Percentiles rank a stretch among this genome's conserved stretches.
Evolutionary conservation across 768 basidiomycete genomes (phyloP).

Genomic region (Lepiota brunneoincarnata): DNA sequence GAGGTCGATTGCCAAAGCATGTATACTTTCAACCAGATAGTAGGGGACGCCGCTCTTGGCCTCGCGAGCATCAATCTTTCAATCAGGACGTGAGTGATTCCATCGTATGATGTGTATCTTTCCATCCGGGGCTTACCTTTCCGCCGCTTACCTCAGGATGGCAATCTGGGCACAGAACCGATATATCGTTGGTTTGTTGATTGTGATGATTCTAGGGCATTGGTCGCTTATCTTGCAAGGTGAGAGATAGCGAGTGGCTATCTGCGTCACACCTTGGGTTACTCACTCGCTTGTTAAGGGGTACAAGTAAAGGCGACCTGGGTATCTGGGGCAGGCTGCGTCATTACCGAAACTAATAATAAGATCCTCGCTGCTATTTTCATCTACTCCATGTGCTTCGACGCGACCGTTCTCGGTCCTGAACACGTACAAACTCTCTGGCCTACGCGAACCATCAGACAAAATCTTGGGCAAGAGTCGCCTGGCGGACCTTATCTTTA

Average conservation of each 20-base stretch:
- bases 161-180: conserved; percentile 64
- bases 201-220: conserved; percentile 62
- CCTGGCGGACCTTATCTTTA: conserved; percentile 63
- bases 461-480: conserved; percentile 33
- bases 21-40: conserved; percentile 62
- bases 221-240: conserved; percentile 73
- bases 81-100: conserved; percentile 47
- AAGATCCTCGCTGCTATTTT: conserved; percentile 65
- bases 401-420: conserved; percentile 55
- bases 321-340: conserved; percentile 45
- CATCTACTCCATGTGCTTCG: conserved; percentile 77
- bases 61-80: conserved; percentile 61
- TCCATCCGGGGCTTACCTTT: not conserved
- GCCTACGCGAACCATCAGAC: conserved; percentile 17
- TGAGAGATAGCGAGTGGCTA: conserved; percentile 12
- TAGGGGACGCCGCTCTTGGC: conserved; percentile 47
- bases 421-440: conserved; percentile 56
- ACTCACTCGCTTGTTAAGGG: conserved; percentile 30
- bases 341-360: conserved; percentile 59
- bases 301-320: conserved; percentile 58
- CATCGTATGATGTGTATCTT: not conserved
- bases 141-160: conserved; percentile 28
- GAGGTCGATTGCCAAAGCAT: conserved; percentile 59
- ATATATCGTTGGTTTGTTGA: conserved; percentile 46
- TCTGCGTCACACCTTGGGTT: not conserved